Conservation (phyloP, 2,329 filamentous ascomycete genomes). For the Fusarium fujikuroi region DNA sequence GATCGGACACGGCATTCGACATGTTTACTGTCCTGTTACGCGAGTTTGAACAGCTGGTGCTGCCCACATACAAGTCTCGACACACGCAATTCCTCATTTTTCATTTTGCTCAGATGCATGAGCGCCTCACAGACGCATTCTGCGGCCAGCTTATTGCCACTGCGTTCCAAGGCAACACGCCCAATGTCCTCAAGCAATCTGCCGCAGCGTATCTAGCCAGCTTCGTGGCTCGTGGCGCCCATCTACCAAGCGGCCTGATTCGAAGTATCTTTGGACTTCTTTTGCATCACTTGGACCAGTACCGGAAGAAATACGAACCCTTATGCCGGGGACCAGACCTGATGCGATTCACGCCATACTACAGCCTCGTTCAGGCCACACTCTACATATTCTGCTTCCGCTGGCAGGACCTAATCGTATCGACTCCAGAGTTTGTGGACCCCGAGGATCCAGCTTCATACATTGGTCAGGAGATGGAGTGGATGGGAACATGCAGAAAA, state of each 20-base stretch:
- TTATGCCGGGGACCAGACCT: slow-evolving; percentile 86
- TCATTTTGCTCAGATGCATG: slow-evolving; percentile 88
- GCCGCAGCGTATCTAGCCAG: slow-evolving; percentile 93
- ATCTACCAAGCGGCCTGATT: slow-evolving; percentile 80
- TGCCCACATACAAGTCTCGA: slow-evolving; percentile 90
- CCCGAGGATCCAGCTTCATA: slow-evolving; percentile 70
- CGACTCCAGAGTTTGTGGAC: slow-evolving; percentile 68
- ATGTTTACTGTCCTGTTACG: slow-evolving; percentile 82
- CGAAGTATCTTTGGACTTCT: slow-evolving; percentile 84
- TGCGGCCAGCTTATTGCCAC: slow-evolving; percentile 73
- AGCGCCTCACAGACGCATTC: slow-evolving; percentile 83
- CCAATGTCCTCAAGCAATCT: slow-evolving; percentile 80
- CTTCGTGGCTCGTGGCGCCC: slow-evolving; percentile 90
- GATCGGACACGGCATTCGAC: slow-evolving; percentile 74
- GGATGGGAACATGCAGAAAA: slow-evolving; percentile 79
- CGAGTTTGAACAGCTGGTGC: slow-evolving; percentile 87
- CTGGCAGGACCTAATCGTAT: slow-evolving; percentile 87
- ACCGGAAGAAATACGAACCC: slow-evolving; percentile 77
- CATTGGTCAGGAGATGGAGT: slow-evolving; percentile 77
- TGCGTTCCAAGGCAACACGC: slow-evolving; percentile 68
- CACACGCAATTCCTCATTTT: slow-evolving; percentile 97
- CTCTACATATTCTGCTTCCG: slow-evolving; percentile 98
- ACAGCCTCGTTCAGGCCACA: slow-evolving; percentile 86
- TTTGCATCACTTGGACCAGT: slow-evolving; percentile 78
- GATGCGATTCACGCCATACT: slow-evolving; percentile 84